Evolutionary conservation across 129 eudicot species (phyloP).

Genomic region (Centrapalus pauciflorus): DNA sequence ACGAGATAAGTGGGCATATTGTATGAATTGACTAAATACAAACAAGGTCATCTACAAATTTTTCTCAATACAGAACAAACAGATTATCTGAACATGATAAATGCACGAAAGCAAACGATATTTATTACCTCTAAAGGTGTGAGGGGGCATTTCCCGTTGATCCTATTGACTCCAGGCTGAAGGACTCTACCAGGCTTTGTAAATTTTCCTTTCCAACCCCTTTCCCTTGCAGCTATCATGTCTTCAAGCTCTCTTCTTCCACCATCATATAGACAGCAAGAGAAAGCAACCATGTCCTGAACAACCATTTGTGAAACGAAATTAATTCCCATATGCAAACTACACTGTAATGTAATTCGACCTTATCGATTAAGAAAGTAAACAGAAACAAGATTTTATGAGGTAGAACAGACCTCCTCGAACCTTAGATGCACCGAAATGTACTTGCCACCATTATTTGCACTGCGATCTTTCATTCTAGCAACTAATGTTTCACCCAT

Average conservation of each 20-base stretch:
- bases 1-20: not conserved
- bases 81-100: not conserved
- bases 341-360: not conserved
- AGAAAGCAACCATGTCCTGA: conserved; percentile 99
- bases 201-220: conserved; percentile 97
- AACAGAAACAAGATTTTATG: not conserved
- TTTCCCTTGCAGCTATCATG: conserved; percentile 97
- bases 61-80: not conserved
- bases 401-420: conserved; percentile 71
- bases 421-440: conserved; percentile 97
- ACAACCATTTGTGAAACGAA: conserved; percentile 14
- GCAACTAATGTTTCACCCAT: conserved; percentile 71
- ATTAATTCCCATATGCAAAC: not conserved
- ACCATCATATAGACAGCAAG: conserved; percentile 96
- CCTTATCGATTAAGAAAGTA: not conserved
- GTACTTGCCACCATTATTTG: conserved; percentile 74
- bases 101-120: not conserved
- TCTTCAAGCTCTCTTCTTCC: conserved; percentile 70
- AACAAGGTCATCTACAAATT: not conserved
- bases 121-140: conserved; percentile 89
- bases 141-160: conserved; percentile 91
- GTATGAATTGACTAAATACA: not conserved
- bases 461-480: conserved; percentile 86
- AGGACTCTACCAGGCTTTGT: conserved; percentile 92
- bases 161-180: conserved; percentile 82